Percentiles rank a stretch among this genome's conserved stretches.
Evolutionary conservation across 106 monocot species (phyloP).

Genomic region (Agapanthus africanus): DNA sequence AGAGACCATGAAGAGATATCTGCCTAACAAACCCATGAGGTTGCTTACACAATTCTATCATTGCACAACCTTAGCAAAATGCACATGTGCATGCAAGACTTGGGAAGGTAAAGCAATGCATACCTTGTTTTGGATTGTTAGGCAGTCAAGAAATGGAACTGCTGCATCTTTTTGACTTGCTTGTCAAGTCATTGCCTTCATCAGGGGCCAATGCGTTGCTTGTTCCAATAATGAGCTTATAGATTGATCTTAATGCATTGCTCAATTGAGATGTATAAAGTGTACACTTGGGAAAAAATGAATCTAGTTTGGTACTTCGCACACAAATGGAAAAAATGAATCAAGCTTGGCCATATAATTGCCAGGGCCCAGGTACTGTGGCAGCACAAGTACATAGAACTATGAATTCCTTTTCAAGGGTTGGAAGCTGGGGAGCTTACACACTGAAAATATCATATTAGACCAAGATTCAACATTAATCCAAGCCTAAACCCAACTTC

Average conservation of each 20-base stretch:
- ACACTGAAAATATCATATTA: no score
- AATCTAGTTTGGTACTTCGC: not conserved
- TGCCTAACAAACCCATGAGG: not conserved
- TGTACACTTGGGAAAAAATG: no score
- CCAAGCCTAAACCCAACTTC: no score
- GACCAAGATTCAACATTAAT: no score
- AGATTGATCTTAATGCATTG: no score
- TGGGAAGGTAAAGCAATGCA: not conserved
- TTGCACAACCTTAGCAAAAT: not conserved
- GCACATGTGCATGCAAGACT: constrained; percentile 1
- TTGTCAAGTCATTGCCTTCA: not conserved
- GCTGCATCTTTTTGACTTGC: constrained; percentile 1
- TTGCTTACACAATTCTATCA: constrained; percentile 2
- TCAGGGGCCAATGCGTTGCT: not conserved
- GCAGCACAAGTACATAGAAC: no score
- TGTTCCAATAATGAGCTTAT: not conserved
- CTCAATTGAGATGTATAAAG: no score
- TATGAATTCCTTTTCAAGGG: no score
- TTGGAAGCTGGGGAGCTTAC: no score
- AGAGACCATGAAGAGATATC: not conserved
- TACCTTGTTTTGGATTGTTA: not conserved
- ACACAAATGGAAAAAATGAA: constrained; percentile 9
- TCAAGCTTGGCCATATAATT: not conserved
- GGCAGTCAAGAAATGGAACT: not conserved
- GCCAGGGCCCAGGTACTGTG: not conserved